Conservation (phyloP, 495 filamentous ascomycete genomes). For the Pseudotulostoma volvatum region DNA sequence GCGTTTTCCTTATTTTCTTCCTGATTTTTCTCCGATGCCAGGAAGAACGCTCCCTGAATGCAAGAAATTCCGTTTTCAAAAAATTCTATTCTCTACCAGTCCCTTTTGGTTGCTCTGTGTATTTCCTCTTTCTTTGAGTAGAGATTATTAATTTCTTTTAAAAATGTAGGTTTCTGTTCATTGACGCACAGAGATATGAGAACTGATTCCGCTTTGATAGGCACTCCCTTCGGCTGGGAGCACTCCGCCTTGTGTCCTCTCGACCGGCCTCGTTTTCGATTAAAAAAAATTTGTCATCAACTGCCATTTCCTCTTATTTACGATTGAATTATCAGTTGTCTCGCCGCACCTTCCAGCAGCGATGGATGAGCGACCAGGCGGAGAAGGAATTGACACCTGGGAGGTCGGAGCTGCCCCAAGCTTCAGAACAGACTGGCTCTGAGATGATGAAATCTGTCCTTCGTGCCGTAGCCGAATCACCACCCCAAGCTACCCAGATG, state of each 20-base stretch:
- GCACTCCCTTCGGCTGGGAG: constrained; percentile 40
- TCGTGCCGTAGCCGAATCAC: constrained; percentile 3
- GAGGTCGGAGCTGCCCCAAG: constrained; percentile 10
- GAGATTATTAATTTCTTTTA: no score
- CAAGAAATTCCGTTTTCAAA: no score
- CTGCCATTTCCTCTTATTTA: constrained; percentile 14
- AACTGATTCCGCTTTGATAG: constrained; percentile 20
- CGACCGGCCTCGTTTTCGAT: constrained; percentile 27
- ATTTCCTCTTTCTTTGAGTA: no score
- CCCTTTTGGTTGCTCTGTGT: no score
- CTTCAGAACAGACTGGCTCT: constrained; percentile 2
- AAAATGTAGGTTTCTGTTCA: no score
- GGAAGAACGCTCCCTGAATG: no score
- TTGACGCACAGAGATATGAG: no score
- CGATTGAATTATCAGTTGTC: constrained; percentile 10
- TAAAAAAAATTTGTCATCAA: constrained; percentile 25
- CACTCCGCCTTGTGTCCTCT: constrained; percentile 38
- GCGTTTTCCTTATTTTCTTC: no score
- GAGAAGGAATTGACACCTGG: constrained; percentile 10
- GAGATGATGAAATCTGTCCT: neutral
- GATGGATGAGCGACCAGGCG: constrained; percentile 28
- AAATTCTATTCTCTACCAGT: no score
- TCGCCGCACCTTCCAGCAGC: constrained; percentile 18
- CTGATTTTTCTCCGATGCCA: no score
- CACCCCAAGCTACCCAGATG: neutral